Evolutionary conservation across 2,329 filamentous ascomycete genomes (phyloP), one percentile per base, ranked within the genome.

Genomic region (Pseudocercospora eumusae): DNA sequence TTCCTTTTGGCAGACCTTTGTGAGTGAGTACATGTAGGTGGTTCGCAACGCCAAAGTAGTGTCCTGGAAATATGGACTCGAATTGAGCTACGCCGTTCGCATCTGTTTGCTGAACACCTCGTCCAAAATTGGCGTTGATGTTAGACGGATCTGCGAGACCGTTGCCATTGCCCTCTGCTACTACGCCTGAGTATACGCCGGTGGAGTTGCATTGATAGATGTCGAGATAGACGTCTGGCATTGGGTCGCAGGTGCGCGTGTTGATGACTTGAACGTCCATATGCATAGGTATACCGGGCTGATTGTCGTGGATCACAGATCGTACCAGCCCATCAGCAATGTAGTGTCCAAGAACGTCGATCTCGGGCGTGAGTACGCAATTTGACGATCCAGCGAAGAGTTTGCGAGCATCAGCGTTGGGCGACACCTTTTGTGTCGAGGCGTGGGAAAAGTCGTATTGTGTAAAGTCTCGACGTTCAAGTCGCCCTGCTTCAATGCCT

Each of bases 231-330:
- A 77, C 71, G 1, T 79, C 70, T 2, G 76, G 71, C 2, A 81
- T 69, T 1, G 77, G 73, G 60, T 76, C 67, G 69, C 79, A 80
- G 27, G 75, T 80, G 25, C 74, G 70, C 28, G 76, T 73, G 60
- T 81, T 74, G 45, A 81, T 74, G 62, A 79, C 74, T 63, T 81
- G 78, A 45, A 78, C 72, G 57, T 81, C 79, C 10, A 81, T 68
- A 52, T 75, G 70, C 10, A 80, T 58, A 5, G 73, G 68, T 3
- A 81, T 72, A 47, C 79, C 80, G 0, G 69, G 69, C 57, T 81
- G 73, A 1, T 70, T 73, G 36, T 82, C 80, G 3, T 69, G 71
- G 52, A 81, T 69, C 50, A 81, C 73, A 54, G 72, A 66, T 31
- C 79, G 76, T 42, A 79, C 69, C 28, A 70, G 70, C 50, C 71